A percentile compares a stretch with the other conserved stretches of the same genome.
Conservation (phyloP, 805 yeast species). For the Kodamaea kakaduensis region DNA sequence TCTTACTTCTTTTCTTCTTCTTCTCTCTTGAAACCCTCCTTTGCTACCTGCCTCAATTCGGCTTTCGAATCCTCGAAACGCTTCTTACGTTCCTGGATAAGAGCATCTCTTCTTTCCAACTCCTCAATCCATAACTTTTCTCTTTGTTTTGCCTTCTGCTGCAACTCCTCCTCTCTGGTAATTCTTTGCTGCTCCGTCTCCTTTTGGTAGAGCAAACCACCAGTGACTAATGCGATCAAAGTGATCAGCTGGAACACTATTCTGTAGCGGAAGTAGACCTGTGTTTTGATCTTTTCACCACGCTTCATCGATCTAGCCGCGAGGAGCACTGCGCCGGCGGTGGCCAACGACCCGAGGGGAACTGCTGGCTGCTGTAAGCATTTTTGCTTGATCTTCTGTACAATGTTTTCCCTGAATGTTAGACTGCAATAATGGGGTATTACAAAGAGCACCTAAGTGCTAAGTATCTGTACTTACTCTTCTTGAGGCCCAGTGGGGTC, state of each 20-base stretch:
- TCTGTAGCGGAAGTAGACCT: slow-evolving; percentile 85
- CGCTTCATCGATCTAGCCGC: slow-evolving; percentile 72
- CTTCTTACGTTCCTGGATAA: slow-evolving; percentile 60
- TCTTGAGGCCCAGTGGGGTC: slow-evolving; percentile 41
- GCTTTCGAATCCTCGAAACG: slow-evolving; percentile 61
- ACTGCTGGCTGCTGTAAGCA: slow-evolving; percentile 86
- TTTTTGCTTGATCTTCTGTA: slow-evolving; percentile 56
- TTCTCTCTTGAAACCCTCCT: slow-evolving; percentile 32
- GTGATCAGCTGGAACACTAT: slow-evolving; percentile 85
- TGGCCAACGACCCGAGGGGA: slow-evolving; percentile 75
- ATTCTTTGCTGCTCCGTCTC: slow-evolving; percentile 43
- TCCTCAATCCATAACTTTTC: slow-evolving; percentile 87
- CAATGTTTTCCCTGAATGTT: slow-evolving; percentile 32
- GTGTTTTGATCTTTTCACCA: slow-evolving; percentile 74
- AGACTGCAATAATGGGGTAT: background rate
- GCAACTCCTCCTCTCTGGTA: slow-evolving; percentile 59
- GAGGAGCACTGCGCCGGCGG: slow-evolving; percentile 74
- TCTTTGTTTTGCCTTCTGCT: slow-evolving; percentile 79
- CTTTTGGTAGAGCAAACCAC: slow-evolving; percentile 65
- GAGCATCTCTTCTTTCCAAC: slow-evolving; percentile 79
- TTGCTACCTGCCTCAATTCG: slow-evolving; percentile 33
- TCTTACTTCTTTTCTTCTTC: slow-evolving; percentile 4
- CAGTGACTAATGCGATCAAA: slow-evolving; percentile 73
- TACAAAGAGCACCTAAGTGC: background rate
- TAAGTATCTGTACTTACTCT: slow-evolving; percentile 38